Conservation (phyloP, 2,329 filamentous ascomycete genomes). For the Chalaropsis thielavioides region DNA sequence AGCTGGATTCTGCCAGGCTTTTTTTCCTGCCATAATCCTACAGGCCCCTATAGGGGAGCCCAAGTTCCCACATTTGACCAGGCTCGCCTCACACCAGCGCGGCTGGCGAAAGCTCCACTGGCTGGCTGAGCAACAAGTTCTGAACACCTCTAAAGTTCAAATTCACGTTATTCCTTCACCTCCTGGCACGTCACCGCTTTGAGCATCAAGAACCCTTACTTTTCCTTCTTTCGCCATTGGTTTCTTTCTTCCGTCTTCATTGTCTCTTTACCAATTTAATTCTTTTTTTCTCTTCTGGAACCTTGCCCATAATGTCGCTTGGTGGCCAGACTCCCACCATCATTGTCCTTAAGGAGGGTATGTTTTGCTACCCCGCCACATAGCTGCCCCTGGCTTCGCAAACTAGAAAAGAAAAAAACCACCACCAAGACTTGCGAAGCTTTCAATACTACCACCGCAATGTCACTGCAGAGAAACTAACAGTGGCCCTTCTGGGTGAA, state of each 20-base stretch:
- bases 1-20: constrained; percentile 12
- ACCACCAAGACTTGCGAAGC: background rate
- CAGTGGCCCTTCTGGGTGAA: background rate
- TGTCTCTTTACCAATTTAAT: constrained; percentile 12
- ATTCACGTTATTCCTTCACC: constrained; percentile 10
- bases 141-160: constrained; percentile 13
- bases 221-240: constrained; percentile 1
- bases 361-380: constrained; percentile 33
- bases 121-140: constrained; percentile 10
- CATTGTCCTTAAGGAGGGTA: constrained; percentile 94
- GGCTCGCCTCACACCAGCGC: background rate
- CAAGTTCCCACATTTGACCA: constrained; percentile 6
- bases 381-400: constrained; percentile 21
- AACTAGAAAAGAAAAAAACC: constrained; percentile 12
- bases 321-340: constrained; percentile 95
- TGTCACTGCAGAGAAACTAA: background rate
- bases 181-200: constrained; percentile 17
- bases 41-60: background rate
- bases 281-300: background rate
- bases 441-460: background rate
- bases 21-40: constrained; percentile 6
- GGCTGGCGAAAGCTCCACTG: constrained; percentile 11
- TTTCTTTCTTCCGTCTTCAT: background rate
- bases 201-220: constrained; percentile 10
- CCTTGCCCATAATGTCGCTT: constrained; percentile 61